Conservation (phyloP, 306 rosid genomes). For the Albizia julibrissin region DNA sequence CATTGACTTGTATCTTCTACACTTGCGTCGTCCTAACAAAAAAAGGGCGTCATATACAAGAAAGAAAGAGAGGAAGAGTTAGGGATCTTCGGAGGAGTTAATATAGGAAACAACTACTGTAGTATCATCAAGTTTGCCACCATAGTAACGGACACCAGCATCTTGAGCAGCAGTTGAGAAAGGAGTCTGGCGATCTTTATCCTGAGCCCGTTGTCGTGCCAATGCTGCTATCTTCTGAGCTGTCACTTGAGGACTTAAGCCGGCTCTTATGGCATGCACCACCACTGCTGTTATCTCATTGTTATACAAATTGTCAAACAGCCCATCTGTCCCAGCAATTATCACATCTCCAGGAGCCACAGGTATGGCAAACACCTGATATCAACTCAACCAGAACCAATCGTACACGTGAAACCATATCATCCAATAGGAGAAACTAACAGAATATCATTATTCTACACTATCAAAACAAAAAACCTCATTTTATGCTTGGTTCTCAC, state of each 20-base stretch:
- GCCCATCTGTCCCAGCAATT: constrained; percentile 79
- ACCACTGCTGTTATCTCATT: constrained; percentile 77
- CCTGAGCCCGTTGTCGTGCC: constrained; percentile 83
- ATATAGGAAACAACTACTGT: constrained; percentile 70
- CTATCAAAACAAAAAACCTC: not conserved
- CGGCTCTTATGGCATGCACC: constrained; percentile 71
- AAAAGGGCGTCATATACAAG: constrained; percentile 23
- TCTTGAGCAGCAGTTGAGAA: constrained; percentile 81
- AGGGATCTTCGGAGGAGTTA: constrained; percentile 31
- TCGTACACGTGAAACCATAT: not conserved
- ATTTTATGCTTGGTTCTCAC: not conserved
- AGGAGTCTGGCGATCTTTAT: constrained; percentile 72
- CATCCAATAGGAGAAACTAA: not conserved
- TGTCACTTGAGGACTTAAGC: constrained; percentile 73
- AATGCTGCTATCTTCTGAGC: constrained; percentile 83
- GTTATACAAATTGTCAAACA: constrained; percentile 74
- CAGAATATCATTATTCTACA: not conserved
- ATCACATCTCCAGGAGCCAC: constrained; percentile 73
- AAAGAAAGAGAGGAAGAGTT: not conserved
- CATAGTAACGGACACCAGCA: constrained; percentile 73
- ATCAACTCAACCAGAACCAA: constrained; percentile 25
- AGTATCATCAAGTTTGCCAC: constrained; percentile 79
- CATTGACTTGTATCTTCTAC: not conserved
- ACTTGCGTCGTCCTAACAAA: not conserved
- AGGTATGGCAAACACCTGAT: constrained; percentile 69